A percentile compares a stretch with the other conserved stretches of the same genome.
phyloP scores from a whole-genome alignment of 106 monocot genomes.

The Dactylorhiza incarnata region DNA sequence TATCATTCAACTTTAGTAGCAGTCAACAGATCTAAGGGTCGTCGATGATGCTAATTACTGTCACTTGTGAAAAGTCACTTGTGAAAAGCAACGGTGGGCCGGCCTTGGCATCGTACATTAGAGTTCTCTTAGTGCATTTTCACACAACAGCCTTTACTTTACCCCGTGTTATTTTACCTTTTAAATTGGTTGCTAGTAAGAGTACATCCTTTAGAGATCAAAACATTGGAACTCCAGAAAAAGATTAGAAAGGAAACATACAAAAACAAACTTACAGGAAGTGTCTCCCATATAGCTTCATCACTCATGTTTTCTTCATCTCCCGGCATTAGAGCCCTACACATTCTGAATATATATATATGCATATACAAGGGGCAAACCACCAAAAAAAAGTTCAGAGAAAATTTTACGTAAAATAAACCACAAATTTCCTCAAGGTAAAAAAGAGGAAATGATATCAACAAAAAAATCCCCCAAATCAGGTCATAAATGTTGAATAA shows the following conservation, averaged over 20 bases:
- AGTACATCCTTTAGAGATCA: not conserved
- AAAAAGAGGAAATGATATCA: not conserved
- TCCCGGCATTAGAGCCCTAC: constrained; percentile 90
- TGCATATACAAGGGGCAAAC: not conserved
- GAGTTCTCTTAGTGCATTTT: too few relatives aligned
- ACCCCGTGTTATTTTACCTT: not conserved
- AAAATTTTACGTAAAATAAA: not conserved
- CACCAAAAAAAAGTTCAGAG: constrained; percentile 5
- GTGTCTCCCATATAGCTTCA: constrained; percentile 97
- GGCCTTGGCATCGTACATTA: too few relatives aligned
- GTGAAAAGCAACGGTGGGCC: too few relatives aligned
- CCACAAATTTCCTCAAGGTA: not conserved
- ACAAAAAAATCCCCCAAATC: not conserved
- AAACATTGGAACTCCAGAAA: not conserved
- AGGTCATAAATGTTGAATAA: not conserved
- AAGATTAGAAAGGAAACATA: not conserved
- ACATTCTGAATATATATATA: constrained; percentile 65
- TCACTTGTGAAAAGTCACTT: too few relatives aligned
- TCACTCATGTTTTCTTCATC: constrained; percentile 98
- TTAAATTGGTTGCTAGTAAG: not conserved
- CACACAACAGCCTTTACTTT: too few relatives aligned
- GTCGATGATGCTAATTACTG: too few relatives aligned
- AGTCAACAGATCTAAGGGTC: too few relatives aligned
- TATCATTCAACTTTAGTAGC: too few relatives aligned
- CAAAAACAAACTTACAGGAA: constrained; percentile 61